A percentile compares a stretch with the other conserved stretches of the same genome.
These are phyloP conservation scores for Blastomyces parvus DNA, from an alignment of 2,329 filamentous ascomycete species.

Conservation along the genomic window DNA sequence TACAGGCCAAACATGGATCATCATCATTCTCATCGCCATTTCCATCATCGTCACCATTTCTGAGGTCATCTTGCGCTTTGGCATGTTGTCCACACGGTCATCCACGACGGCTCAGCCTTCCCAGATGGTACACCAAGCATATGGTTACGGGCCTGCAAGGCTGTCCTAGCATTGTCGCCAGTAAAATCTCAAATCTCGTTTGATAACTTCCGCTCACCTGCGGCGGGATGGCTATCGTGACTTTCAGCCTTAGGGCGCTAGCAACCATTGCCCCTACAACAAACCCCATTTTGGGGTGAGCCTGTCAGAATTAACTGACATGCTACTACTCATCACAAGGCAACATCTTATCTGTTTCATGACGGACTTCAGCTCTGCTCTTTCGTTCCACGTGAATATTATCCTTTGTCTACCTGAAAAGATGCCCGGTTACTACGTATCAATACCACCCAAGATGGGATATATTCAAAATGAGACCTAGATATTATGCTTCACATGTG, in stretches of 20 bases:
- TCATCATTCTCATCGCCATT: conserved; percentile 85
- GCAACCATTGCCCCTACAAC: too few species aligned
- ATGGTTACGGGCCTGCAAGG: not conserved
- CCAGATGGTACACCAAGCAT: conserved; percentile 1
- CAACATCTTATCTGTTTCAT: too few species aligned
- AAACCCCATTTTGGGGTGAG: not conserved
- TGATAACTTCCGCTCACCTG: too few species aligned
- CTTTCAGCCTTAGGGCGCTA: too few species aligned
- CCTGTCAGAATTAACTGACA: not conserved
- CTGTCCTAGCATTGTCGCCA: not conserved
- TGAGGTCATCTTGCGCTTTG: conserved; percentile 81
- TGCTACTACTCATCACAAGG: not conserved
- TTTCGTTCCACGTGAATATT: too few species aligned
- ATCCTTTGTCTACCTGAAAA: not conserved
- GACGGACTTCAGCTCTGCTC: too few species aligned
- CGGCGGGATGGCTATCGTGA: not conserved
- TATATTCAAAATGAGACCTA: not conserved
- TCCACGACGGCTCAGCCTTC: conserved; percentile 3
- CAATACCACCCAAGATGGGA: not conserved
- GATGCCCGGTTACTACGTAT: not conserved
- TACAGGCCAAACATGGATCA: conserved; percentile 82
- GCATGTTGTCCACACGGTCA: conserved; percentile 47
- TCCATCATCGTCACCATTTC: conserved; percentile 85
- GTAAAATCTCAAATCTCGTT: not conserved
- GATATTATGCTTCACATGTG: not conserved